Evolutionary conservation across 805 yeast genomes (phyloP).

Genomic region (Kodamaea lidongshanica): DNA sequence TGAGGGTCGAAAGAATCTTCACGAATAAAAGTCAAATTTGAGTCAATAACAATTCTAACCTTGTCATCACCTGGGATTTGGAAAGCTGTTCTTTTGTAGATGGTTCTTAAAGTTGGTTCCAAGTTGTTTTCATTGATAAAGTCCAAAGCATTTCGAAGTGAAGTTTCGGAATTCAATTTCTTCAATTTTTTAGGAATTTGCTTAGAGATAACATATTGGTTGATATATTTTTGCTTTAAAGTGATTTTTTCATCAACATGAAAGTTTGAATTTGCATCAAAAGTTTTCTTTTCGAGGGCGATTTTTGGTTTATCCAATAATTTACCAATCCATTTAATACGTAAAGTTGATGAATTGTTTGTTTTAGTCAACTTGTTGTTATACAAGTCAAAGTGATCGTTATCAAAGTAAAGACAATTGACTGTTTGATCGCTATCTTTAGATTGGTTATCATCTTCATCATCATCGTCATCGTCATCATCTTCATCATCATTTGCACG

Average conservation of each 20-base stretch:
- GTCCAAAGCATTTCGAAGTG: slow-evolving; percentile 48
- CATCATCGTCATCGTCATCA: slow-evolving; percentile 48
- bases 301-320: slow-evolving; percentile 72
- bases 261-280: slow-evolving; percentile 49
- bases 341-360: slow-evolving; percentile 63
- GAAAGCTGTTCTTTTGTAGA: slow-evolving; percentile 88
- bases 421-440: slow-evolving; percentile 54
- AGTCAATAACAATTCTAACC: slow-evolving; percentile 83
- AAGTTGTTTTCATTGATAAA: slow-evolving; percentile 61
- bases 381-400: slow-evolving; percentile 73
- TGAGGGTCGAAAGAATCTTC: slow-evolving; percentile 83
- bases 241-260: slow-evolving; percentile 57
- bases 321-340: slow-evolving; percentile 89
- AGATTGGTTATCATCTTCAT: slow-evolving; percentile 20
- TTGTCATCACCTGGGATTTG: slow-evolving; percentile 97
- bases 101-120: slow-evolving; percentile 82
- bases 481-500: slow-evolving; percentile 44
- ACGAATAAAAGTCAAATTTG: slow-evolving; percentile 79
- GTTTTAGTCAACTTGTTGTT: slow-evolving; percentile 73
- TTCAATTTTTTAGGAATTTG: slow-evolving; percentile 12
- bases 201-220: slow-evolving; percentile 49
- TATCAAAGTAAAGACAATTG: slow-evolving; percentile 85
- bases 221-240: slow-evolving; percentile 76
- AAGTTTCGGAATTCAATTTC: slow-evolving; percentile 11
- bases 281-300: slow-evolving; percentile 71